Evolutionary conservation across 2,329 filamentous ascomycete genomes (phyloP).

Genomic region (Fusarium tuaranense): DNA sequence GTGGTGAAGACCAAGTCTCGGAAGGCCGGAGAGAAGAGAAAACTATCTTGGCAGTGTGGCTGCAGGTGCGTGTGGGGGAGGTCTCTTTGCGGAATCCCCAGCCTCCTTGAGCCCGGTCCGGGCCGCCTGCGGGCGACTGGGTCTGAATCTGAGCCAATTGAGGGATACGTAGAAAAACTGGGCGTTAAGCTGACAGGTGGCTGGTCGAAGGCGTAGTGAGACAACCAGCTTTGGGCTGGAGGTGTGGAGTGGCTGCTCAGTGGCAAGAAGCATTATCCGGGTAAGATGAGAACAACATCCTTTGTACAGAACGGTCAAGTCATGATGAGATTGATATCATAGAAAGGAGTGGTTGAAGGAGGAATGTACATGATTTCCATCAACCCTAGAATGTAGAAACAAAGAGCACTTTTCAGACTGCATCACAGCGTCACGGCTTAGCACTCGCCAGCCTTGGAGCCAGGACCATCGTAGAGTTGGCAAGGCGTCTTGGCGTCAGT

Average conservation of each 20-base stretch:
- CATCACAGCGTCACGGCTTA: not conserved
- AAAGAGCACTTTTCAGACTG: not conserved
- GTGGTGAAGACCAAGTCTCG: not conserved
- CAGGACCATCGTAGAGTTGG: constrained; percentile 40
- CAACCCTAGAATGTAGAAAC: not conserved
- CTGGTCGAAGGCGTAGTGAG: not conserved
- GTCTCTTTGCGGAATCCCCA: not conserved
- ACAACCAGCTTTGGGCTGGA: not conserved
- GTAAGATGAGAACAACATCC: not conserved
- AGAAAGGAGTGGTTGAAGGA: not conserved
- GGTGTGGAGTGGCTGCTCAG: not conserved
- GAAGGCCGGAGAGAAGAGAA: not conserved
- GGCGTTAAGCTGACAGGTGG: not conserved
- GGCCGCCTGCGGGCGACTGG: not conserved
- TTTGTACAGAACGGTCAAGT: not conserved
- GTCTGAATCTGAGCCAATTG: not conserved
- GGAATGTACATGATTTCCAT: not conserved
- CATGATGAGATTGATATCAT: not conserved
- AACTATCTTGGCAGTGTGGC: not conserved
- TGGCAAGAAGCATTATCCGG: not conserved
- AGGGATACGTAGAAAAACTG: not conserved
- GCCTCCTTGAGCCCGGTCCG: not conserved
- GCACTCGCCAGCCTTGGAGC: constrained; percentile 26
- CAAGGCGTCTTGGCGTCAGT: constrained; percentile 40
- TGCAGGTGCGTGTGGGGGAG: not conserved